Conservation (phyloP, 2,329 filamentous ascomycete genomes). For the Botrytis paeoniae region DNA sequence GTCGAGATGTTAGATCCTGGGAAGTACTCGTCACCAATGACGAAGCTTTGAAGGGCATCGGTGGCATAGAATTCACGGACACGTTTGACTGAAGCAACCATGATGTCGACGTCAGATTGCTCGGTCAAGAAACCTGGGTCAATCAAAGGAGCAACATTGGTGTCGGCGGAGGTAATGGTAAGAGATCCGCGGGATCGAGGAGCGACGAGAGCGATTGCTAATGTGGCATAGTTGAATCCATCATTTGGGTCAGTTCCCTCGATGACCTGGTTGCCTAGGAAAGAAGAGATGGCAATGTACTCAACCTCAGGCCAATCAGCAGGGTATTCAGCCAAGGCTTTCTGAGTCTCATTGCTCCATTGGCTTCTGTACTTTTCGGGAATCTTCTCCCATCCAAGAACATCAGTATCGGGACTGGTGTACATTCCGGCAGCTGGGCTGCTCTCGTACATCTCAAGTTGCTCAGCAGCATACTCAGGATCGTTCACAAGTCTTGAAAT, state of each 20-base stretch:
- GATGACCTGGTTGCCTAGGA: constrained; percentile 8
- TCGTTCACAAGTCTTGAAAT: constrained; percentile 1
- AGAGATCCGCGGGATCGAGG: constrained; percentile 46
- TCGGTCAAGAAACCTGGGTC: constrained; percentile 47
- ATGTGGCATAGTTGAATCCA: constrained; percentile 18
- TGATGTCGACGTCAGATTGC: constrained; percentile 45
- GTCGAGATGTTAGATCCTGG: constrained; percentile 25
- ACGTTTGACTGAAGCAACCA: constrained; percentile 44
- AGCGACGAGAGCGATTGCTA: constrained; percentile 39
- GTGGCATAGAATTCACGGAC: constrained; percentile 37
- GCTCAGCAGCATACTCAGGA: constrained; percentile 4
- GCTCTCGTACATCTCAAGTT: background rate
- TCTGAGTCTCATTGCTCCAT: constrained; percentile 10
- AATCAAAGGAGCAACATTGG: constrained; percentile 40
- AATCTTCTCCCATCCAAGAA: constrained; percentile 27
- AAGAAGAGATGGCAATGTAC: constrained; percentile 22
- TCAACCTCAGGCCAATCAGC: constrained; percentile 30
- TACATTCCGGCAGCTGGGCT: constrained; percentile 15
- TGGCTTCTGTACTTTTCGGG: constrained; percentile 10
- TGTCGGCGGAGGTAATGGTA: constrained; percentile 41
- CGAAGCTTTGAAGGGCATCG: constrained; percentile 22
- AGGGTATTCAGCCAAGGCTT: constrained; percentile 18
- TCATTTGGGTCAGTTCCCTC: constrained; percentile 15
- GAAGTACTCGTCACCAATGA: constrained; percentile 26
- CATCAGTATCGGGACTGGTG: constrained; percentile 20